A percentile compares a stretch with the other conserved stretches of the same genome.
phyloP scores from a whole-genome alignment of 129 eudicot genomes.

The Saposhnikovia divaricata region DNA sequence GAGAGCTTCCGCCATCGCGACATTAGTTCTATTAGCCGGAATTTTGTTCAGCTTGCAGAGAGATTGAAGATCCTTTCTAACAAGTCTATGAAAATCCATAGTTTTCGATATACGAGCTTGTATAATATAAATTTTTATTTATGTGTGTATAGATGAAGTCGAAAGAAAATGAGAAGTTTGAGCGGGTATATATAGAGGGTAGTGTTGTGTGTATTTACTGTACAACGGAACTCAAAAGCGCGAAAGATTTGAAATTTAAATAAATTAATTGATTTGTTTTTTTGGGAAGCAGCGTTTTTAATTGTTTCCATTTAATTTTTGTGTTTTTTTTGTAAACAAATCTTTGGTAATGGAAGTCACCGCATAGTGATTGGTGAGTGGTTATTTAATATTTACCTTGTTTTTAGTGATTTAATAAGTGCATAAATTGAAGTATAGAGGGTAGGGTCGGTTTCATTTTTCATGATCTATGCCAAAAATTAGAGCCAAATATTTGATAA shows the following conservation, averaged over 20 bases:
- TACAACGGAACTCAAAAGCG: constrained; percentile 6
- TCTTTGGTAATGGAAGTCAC: not conserved
- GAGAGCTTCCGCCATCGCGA: constrained; percentile 88
- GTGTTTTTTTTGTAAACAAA: not conserved
- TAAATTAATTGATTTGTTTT: not conserved
- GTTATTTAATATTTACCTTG: no score
- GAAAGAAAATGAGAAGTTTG: not conserved
- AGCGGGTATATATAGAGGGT: not conserved
- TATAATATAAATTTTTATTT: no score
- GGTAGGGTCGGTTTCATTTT: no score
- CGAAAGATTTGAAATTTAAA: constrained; percentile 26
- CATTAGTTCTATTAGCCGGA: constrained; percentile 63
- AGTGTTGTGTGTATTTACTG: not conserved
- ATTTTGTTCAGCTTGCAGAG: constrained; percentile 72
- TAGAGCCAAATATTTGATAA: no score
- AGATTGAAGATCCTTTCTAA: constrained; percentile 67
- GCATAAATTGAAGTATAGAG: no score
- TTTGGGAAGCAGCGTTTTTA: not conserved
- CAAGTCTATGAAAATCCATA: constrained; percentile 64
- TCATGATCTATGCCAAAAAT: no score
- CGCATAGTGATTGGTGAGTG: not conserved
- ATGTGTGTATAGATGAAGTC: not conserved
- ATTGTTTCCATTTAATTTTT: not conserved
- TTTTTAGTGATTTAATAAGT: no score
- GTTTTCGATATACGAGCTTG: no score